Base-by-base conservation (phyloP, 352 stramenopile genomes). In the Phytophthora aleatoria region DNA sequence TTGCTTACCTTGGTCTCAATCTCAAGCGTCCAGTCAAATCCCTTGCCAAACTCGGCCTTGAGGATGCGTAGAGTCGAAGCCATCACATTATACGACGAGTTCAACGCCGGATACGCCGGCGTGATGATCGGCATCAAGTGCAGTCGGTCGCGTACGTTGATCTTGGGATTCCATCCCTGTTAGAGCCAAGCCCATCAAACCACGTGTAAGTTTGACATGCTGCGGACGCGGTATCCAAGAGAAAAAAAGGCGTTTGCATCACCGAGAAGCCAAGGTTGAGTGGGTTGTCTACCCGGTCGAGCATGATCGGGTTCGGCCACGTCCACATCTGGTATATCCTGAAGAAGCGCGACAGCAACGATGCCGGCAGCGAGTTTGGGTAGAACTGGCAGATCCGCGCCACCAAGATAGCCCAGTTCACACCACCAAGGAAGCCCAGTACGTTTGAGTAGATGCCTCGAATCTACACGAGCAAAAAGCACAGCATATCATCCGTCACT, bases 71-170 rank as follows among this genome's bases (percentile, higher is more conserved):
- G 74, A 28, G 97, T 98, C 3, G 91, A 93, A 13, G 86, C 64
- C 57, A 94, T 90, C 20, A 99, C 95, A 71, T 98, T 99, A 77
- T 99, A 99, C 3, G 96, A 97, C 39, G 96, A 99, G 74, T 99
- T 99, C 85, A 99, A 98, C 13, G 84, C 90, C 11, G 98, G 98
- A 71, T 99, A 99, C 43, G 95, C 93, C 3, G 98, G 98, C 2
- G 98, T 99, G 67, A 99, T 98, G 69, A 99, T 99, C 15, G 97
- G 97, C 96, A 99, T 99, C 39, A 99, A 70, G 66, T 99, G 95
- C 20, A 77, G 72, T 16, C 89, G 78, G 74, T 99, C 95, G 5
- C 83, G 77, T 16, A 79, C 76, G 61, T 96, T 93, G 8, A 68
- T 45, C 62, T 89, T 92, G 10, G 92, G 90, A 57, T 98, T 97